These are phyloP conservation scores for Parafenestella ontariensis DNA, from an alignment of 2,329 filamentous ascomycete genomes.

Conservation along the genomic window DNA sequence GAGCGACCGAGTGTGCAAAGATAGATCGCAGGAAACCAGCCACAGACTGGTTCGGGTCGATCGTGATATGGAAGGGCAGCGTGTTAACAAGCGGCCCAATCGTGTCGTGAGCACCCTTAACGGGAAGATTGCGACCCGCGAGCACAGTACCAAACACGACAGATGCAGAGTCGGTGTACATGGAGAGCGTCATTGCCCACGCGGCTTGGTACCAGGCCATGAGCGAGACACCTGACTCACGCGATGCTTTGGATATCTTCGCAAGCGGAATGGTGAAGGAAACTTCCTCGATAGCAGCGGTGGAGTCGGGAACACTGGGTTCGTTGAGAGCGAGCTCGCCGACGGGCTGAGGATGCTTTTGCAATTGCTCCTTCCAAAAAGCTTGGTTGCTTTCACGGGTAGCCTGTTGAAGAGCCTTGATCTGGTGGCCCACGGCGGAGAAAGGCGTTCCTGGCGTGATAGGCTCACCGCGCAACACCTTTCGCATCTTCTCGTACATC, in stretches of 20 bases:
- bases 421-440: constrained; percentile 6
- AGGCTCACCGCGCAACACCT: constrained; percentile 11
- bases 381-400: constrained; percentile 1
- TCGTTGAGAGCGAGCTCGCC: constrained; percentile 7
- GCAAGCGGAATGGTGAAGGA: neutral
- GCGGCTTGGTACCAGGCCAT: constrained; percentile 41
- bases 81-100: constrained; percentile 49
- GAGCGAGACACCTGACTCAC: constrained; percentile 8
- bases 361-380: constrained; percentile 14
- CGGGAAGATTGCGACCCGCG: constrained; percentile 44
- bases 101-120: constrained; percentile 33
- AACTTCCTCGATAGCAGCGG: neutral
- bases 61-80: constrained; percentile 15
- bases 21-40: constrained; percentile 8
- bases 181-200: constrained; percentile 46
- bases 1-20: constrained; percentile 7
- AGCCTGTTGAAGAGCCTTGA: constrained; percentile 1
- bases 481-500: constrained; percentile 25
- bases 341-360: constrained; percentile 7
- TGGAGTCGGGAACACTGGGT: constrained; percentile 3
- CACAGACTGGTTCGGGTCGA: constrained; percentile 2
- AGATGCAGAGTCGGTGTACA: constrained; percentile 39
- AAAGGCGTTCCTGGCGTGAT: constrained; percentile 12
- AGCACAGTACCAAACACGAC: constrained; percentile 48
- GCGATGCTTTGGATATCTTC: constrained; percentile 4